These are phyloP conservation scores for Vachellia collinsii DNA, from an alignment of 306 rosid species.

Conservation along the genomic window DNA sequence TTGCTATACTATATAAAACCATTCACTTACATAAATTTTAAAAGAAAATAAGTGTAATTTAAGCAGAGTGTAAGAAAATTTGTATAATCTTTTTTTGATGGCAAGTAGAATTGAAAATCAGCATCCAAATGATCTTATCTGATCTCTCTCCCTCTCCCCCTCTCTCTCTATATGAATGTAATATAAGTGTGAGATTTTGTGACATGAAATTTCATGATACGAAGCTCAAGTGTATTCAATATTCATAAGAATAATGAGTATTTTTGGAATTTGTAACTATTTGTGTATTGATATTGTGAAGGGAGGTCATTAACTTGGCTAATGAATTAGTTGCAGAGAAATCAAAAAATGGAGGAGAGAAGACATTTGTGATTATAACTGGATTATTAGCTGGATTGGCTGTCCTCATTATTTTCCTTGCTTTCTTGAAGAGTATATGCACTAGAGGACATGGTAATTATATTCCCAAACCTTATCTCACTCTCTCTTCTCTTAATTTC, in stretches of 20 bases:
- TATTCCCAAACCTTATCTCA: not conserved
- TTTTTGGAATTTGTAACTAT: not conserved
- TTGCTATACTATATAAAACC: too few relatives aligned
- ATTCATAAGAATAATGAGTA: not conserved
- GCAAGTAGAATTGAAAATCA: too few relatives aligned
- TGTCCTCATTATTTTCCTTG: constrained; percentile 64
- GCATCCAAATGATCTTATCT: too few relatives aligned
- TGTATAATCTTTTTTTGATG: too few relatives aligned
- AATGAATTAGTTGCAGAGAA: constrained; percentile 49
- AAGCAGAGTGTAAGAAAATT: too few relatives aligned
- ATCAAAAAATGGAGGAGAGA: constrained; percentile 53
- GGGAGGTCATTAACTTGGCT: too few relatives aligned
- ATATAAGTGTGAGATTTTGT: not conserved
- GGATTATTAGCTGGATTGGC: constrained; percentile 85
- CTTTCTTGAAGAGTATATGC: constrained; percentile 61
- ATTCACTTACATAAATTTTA: too few relatives aligned
- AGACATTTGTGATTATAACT: constrained; percentile 76
- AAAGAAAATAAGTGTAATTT: too few relatives aligned
- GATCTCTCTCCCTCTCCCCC: too few relatives aligned
- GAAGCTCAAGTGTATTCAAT: not conserved
- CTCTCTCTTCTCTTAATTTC: not conserved
- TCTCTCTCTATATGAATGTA: too few relatives aligned
- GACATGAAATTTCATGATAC: not conserved
- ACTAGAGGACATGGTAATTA: constrained; percentile 48
- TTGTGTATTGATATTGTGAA: too few relatives aligned